Evolutionary conservation across 169 alveolate genomes (phyloP).

Genomic region (Plasmodium ovale): DNA sequence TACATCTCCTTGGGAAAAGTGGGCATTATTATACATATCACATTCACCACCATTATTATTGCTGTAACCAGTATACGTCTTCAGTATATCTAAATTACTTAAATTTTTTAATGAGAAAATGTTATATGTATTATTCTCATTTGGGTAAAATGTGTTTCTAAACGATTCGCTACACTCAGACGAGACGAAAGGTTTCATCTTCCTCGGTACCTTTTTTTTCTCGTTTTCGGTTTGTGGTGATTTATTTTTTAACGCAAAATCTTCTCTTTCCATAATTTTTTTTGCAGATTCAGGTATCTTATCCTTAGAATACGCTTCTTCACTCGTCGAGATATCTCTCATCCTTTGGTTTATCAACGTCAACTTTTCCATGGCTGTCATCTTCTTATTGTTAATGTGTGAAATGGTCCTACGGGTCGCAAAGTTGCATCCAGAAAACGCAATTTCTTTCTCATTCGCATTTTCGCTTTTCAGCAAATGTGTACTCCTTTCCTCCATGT

Average conservation of each 20-base stretch:
- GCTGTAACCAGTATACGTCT: background rate
- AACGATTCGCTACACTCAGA: constrained; percentile 67
- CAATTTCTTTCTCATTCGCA: background rate
- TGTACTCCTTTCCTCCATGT: background rate
- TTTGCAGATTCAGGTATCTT: constrained; percentile 68
- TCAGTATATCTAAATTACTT: constrained; percentile 13
- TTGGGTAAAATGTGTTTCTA: constrained; percentile 72
- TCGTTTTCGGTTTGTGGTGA: constrained; percentile 9
- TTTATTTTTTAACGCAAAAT: constrained; percentile 41
- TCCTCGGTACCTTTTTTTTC: background rate
- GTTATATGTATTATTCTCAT: constrained; percentile 58
- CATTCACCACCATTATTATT: background rate
- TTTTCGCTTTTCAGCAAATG: background rate
- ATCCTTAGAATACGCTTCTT: constrained; percentile 25
- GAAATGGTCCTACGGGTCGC: background rate
- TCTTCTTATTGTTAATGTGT: constrained; percentile 14
- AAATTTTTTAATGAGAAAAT: constrained; percentile 40
- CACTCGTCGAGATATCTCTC: constrained; percentile 33
- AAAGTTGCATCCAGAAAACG: background rate
- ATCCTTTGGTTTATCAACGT: constrained; percentile 51
- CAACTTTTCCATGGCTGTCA: constrained; percentile 35
- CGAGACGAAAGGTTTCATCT: constrained; percentile 71
- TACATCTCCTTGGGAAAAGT: background rate
- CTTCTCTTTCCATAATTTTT: constrained; percentile 72
- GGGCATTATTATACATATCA: background rate